Evolutionary conservation across 2,329 filamentous ascomycete genomes (phyloP).

Genomic region (Dactylella cylindrospora): DNA sequence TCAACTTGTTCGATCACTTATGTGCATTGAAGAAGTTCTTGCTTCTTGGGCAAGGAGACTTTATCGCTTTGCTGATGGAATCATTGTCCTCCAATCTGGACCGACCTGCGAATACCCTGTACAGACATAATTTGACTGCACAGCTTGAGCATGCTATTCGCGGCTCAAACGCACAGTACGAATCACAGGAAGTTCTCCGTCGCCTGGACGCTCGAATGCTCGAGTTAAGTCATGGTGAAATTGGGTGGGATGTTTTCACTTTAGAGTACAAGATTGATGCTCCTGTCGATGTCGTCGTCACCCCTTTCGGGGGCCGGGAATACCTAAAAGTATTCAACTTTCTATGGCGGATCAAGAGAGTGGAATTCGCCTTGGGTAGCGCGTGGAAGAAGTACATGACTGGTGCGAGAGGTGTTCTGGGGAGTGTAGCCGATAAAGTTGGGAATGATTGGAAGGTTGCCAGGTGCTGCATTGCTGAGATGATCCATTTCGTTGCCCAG

Average conservation of each 20-base stretch:
- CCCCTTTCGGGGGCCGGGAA: slow-evolving; percentile 89
- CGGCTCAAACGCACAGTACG: slow-evolving; percentile 94
- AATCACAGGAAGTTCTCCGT: slow-evolving; percentile 85
- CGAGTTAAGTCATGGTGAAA: slow-evolving; percentile 91
- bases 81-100: slow-evolving; percentile 90
- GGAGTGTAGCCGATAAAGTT: slow-evolving; percentile 71
- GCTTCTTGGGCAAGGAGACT: slow-evolving; percentile 91
- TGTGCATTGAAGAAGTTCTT: slow-evolving; percentile 92
- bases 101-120: slow-evolving; percentile 92
- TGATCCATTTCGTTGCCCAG: slow-evolving; percentile 97
- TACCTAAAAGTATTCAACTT: slow-evolving; percentile 99
- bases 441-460: slow-evolving; percentile 85
- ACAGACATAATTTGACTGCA: slow-evolving; percentile 93
- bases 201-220: slow-evolving; percentile 97
- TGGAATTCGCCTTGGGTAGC: slow-evolving; percentile 87
- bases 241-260: slow-evolving; percentile 98
- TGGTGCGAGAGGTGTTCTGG: slow-evolving; percentile 84
- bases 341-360: slow-evolving; percentile 94
- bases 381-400: slow-evolving; percentile 97
- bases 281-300: slow-evolving; percentile 94
- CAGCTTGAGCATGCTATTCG: slow-evolving; percentile 96
- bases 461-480: slow-evolving; percentile 85
- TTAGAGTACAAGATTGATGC: slow-evolving; percentile 98
- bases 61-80: slow-evolving; percentile 96
- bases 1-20: slow-evolving; percentile 89